Conservation (phyloP, 768 basidiomycete species). For the Mycena crocata region DNA sequence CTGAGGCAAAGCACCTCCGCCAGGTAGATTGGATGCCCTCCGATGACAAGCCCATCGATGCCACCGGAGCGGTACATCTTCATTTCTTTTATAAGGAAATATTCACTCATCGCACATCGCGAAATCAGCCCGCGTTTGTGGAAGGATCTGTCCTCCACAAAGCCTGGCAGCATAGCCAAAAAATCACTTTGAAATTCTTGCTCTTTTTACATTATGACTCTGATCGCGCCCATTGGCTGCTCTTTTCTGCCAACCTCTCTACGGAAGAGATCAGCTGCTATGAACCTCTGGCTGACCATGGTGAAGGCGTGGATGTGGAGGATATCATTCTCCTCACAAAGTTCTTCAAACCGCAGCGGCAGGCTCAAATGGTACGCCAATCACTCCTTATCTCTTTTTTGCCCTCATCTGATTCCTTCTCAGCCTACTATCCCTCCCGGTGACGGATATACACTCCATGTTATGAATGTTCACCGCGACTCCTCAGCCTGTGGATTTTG, state of each 20-base stretch:
- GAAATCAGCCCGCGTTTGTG: neutral
- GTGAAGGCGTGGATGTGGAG: neutral
- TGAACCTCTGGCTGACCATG: neutral
- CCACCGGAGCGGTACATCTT: neutral
- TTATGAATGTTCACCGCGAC: neutral
- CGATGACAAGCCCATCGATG: conserved; percentile 5
- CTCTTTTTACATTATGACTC: conserved; percentile 4
- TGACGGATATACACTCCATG: neutral
- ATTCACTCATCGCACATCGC: no score
- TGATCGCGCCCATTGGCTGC: conserved; percentile 2
- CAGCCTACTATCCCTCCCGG: no score
- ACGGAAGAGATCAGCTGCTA: neutral
- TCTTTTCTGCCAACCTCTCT: neutral
- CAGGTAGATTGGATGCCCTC: neutral
- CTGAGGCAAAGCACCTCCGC: neutral
- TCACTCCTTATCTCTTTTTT: neutral
- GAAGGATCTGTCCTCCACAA: neutral
- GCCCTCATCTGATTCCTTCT: no score
- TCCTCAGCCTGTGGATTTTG: conserved; percentile 7
- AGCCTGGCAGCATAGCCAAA: conserved; percentile 2
- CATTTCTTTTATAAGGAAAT: no score
- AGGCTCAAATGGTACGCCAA: neutral
- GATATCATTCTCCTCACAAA: neutral
- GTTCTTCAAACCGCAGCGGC: neutral
- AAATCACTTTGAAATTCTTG: neutral